phyloP scores from a whole-genome alignment of 2,329 filamentous ascomycete genomes.

The Neurospora crassa region DNA sequence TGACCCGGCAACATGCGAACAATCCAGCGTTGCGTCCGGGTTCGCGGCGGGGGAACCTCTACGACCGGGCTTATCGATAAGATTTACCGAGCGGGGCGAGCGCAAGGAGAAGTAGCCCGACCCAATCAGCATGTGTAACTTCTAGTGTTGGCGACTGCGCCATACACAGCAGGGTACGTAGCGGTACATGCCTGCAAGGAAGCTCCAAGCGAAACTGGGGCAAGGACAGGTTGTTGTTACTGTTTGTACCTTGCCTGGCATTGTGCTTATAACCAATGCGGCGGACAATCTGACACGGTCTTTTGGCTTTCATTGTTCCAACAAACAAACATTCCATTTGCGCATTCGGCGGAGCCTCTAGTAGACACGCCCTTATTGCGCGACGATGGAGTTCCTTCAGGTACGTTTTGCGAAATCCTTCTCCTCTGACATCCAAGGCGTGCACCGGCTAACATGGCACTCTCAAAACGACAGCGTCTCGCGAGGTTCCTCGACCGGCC shows the following conservation, averaged over 20 bases:
- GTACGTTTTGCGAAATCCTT: conserved; percentile 15
- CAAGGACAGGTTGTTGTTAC: conserved; percentile 19
- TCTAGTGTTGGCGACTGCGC: background rate
- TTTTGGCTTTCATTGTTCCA: background rate
- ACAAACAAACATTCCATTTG: background rate
- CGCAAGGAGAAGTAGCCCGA: no score
- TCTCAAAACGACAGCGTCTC: conserved; percentile 45
- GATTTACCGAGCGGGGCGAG: background rate
- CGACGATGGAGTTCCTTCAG: conserved; percentile 39
- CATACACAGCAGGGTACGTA: background rate
- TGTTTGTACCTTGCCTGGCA: background rate
- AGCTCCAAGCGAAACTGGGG: background rate
- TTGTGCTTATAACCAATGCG: background rate
- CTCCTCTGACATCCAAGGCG: background rate
- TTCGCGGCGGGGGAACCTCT: background rate
- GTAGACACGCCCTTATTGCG: conserved; percentile 11
- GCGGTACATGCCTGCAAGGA: background rate
- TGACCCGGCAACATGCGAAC: background rate
- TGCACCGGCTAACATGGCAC: background rate
- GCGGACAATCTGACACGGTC: background rate
- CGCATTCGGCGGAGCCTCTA: conserved; percentile 7
- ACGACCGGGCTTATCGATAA: background rate
- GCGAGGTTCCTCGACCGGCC: conserved; percentile 83
- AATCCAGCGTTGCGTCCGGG: background rate
- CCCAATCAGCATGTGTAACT: background rate